These are phyloP conservation scores for Quercus bicolor DNA, from an alignment of 306 rosid genomes.

Conservation along the genomic window DNA sequence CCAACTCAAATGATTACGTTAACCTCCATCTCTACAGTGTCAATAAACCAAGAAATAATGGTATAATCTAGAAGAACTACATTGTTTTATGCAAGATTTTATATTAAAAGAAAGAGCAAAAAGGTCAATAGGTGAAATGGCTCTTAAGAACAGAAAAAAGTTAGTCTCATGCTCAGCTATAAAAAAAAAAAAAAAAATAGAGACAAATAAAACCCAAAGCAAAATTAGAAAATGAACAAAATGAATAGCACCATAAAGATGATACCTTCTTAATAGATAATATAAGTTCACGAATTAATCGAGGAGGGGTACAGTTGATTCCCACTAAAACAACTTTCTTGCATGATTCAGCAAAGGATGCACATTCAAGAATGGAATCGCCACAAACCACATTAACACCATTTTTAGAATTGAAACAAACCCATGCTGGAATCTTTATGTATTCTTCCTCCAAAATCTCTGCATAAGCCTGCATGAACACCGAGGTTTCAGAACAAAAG, in stretches of 20 bases:
- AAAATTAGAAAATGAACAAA: slow-evolving; percentile 2
- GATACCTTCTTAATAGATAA: slow-evolving; percentile 49
- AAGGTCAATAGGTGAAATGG: not conserved
- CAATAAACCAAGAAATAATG: not conserved
- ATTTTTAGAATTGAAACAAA: slow-evolving; percentile 57
- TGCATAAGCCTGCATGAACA: slow-evolving; percentile 44
- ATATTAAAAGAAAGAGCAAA: not conserved
- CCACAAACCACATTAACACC: slow-evolving; percentile 55
- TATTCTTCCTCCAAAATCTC: slow-evolving; percentile 48
- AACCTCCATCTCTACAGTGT: slow-evolving; percentile 13
- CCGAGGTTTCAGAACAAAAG: not conserved
- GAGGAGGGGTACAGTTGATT: slow-evolving; percentile 61
- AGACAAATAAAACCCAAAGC: not conserved
- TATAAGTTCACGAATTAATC: slow-evolving; percentile 48
- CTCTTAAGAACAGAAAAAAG: not conserved
- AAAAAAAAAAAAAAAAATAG: too few relatives aligned
- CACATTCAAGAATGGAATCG: slow-evolving; percentile 44
- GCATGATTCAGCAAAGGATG: slow-evolving; percentile 48
- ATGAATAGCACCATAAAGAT: not conserved
- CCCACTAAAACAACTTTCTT: slow-evolving; percentile 49
- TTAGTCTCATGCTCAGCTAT: not conserved
- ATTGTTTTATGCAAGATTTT: not conserved
- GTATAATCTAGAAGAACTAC: not conserved
- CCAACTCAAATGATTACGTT: slow-evolving; percentile 8
- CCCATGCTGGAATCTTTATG: slow-evolving; percentile 50